These are phyloP conservation scores for Piromyces sp. DNA, from an alignment of 192 early-diverging fungal species.

Conservation along the genomic window DNA sequence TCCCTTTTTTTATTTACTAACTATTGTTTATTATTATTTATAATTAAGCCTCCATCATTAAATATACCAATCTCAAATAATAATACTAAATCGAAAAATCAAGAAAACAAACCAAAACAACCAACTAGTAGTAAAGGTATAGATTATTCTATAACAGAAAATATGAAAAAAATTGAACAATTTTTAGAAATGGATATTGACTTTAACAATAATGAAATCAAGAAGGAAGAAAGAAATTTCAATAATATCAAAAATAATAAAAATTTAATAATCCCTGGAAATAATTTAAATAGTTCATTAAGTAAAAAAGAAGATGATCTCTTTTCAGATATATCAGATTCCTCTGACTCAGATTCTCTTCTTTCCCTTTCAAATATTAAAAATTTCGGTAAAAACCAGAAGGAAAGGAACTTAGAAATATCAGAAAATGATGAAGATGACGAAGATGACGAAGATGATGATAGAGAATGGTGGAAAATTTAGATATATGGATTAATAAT, in stretches of 20 bases:
- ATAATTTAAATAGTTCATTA: too few species aligned
- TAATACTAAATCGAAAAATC: not conserved
- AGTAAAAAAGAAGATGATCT: not conserved
- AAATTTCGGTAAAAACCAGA: not conserved
- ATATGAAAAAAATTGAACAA: not conserved
- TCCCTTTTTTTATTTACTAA: not conserved
- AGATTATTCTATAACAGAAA: not conserved
- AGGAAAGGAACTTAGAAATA: not conserved
- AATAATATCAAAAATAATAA: not conserved
- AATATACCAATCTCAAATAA: not conserved
- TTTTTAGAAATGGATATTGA: not conserved
- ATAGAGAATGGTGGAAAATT: not conserved
- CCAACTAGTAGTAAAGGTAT: not conserved
- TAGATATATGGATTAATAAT: too few species aligned
- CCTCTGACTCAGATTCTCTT: not conserved
- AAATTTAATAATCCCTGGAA: not conserved
- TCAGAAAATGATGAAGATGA: not conserved
- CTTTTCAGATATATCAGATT: not conserved
- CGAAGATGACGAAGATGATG: too few species aligned
- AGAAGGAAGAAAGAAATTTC: not conserved
- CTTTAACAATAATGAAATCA: not conserved
- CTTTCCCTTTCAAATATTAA: not conserved
- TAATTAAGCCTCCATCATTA: not conserved
- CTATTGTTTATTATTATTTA: not conserved
- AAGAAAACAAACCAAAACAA: not conserved